phyloP scores from a whole-genome alignment of 139 green algal species.

The Bryopsis sp. region DNA sequence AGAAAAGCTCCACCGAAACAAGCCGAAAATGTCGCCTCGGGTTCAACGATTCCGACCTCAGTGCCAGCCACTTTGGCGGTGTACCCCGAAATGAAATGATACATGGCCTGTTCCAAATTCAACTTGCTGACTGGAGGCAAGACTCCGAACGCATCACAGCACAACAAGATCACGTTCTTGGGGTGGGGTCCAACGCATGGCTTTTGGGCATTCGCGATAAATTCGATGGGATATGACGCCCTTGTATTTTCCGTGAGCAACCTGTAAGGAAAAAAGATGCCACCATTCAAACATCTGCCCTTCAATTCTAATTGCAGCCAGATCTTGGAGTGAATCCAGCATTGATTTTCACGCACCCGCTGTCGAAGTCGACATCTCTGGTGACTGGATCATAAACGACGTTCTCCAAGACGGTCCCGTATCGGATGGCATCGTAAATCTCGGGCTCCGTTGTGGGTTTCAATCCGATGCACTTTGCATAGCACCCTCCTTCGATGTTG shows the following conservation, averaged over 20 bases:
- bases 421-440: conserved; percentile 64
- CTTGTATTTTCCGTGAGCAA: conserved; percentile 76
- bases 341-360: too few species aligned
- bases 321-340: too few species aligned
- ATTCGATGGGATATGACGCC: conserved; percentile 74
- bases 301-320: too few species aligned
- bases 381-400: conserved; percentile 45
- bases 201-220: conserved; percentile 66
- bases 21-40: conserved; percentile 61
- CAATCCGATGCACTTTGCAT: conserved; percentile 70
- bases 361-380: background rate
- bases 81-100: conserved; percentile 81
- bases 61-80: conserved; percentile 83
- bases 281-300: too few species aligned
- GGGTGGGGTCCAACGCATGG: conserved; percentile 62
- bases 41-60: conserved; percentile 62
- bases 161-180: conserved; percentile 76
- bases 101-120: conserved; percentile 73
- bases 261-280: background rate
- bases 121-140: conserved; percentile 64
- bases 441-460: conserved; percentile 46
- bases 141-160: conserved; percentile 80
- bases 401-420: conserved; percentile 73
- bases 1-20: conserved; percentile 45
- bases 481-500: conserved; percentile 76